phyloP scores from a whole-genome alignment of 805 yeast species.

The Ogataea zsoltii region DNA sequence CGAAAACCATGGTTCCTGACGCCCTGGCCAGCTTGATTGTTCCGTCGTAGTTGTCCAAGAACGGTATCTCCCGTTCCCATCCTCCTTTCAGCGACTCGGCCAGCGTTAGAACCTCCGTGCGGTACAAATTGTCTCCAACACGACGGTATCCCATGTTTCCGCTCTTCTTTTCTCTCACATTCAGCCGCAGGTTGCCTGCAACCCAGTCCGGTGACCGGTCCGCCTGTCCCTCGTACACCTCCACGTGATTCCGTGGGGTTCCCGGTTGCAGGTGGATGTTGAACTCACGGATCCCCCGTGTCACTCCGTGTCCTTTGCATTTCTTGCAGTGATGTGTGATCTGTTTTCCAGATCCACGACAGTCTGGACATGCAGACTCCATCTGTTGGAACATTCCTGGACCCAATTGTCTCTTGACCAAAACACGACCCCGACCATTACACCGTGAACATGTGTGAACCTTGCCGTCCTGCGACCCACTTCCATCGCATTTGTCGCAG shows the following conservation, averaged over 20 bases:
- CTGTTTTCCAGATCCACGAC: constrained; percentile 74
- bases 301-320: constrained; percentile 74
- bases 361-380: constrained; percentile 74
- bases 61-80: constrained; percentile 71
- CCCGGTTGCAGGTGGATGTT: constrained; percentile 72
- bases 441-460: constrained; percentile 67
- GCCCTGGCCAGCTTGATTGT: constrained; percentile 48
- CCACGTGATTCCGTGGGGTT: constrained; percentile 55
- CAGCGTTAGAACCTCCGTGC: constrained; percentile 75
- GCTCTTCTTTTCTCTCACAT: constrained; percentile 51
- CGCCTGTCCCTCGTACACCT: constrained; percentile 70
- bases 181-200: constrained; percentile 78
- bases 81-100: constrained; percentile 77
- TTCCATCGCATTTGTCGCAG: constrained; percentile 78
- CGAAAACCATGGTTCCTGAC: constrained; percentile 50
- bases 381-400: constrained; percentile 90
- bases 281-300: constrained; percentile 54
- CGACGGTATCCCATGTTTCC: constrained; percentile 85
- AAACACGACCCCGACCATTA: constrained; percentile 69
- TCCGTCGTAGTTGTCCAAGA: constrained; percentile 60
- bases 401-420: constrained; percentile 72
- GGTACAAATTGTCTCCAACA: constrained; percentile 67
- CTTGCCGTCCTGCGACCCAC: constrained; percentile 82
- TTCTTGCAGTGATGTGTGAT: constrained; percentile 63
- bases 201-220: constrained; percentile 80